Percentiles rank a stretch among this genome's conserved stretches.
These are phyloP conservation scores for Tripterygium wilfordii DNA, from an alignment of 177 flowering plant species.

Conservation along the genomic window DNA sequence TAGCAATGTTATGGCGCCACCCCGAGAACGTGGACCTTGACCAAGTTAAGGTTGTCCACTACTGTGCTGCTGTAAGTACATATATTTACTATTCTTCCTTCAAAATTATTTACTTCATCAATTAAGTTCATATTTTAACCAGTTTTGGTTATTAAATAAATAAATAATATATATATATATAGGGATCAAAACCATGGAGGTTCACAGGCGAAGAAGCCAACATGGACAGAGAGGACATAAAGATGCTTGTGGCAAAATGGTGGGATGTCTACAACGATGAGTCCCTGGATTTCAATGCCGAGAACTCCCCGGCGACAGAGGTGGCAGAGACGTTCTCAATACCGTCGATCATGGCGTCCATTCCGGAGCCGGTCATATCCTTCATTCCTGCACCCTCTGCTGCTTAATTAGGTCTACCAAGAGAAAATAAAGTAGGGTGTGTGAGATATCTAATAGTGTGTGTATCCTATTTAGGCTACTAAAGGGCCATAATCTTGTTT, in stretches of 20 bases:
- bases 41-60: constrained; percentile 64
- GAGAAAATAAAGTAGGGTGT: too few species aligned
- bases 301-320: constrained; percentile 3
- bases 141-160: too few species aligned
- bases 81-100: neutral
- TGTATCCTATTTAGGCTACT: too few species aligned
- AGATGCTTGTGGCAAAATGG: constrained; percentile 43
- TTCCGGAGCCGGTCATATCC: constrained; percentile 35
- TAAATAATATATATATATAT: too few species aligned
- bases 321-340: constrained; percentile 17
- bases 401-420: constrained; percentile 47
- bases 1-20: constrained; percentile 74
- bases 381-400: constrained; percentile 60
- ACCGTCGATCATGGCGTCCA: constrained; percentile 26
- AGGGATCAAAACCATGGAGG: constrained; percentile 62
- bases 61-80: constrained; percentile 68
- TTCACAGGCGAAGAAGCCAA: constrained; percentile 40
- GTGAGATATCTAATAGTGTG: too few species aligned
- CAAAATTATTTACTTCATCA: too few species aligned
- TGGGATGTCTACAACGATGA: constrained; percentile 39
- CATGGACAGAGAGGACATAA: constrained; percentile 51
- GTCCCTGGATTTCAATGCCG: constrained; percentile 28
- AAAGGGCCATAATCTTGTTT: too few species aligned
- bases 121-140: too few species aligned
- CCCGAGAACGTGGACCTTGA: constrained; percentile 63